A percentile compares a stretch with the other conserved stretches of the same genome.
phyloP scores from a whole-genome alignment of 352 stramenopile species.

The Globisporangium okanoganense region DNA sequence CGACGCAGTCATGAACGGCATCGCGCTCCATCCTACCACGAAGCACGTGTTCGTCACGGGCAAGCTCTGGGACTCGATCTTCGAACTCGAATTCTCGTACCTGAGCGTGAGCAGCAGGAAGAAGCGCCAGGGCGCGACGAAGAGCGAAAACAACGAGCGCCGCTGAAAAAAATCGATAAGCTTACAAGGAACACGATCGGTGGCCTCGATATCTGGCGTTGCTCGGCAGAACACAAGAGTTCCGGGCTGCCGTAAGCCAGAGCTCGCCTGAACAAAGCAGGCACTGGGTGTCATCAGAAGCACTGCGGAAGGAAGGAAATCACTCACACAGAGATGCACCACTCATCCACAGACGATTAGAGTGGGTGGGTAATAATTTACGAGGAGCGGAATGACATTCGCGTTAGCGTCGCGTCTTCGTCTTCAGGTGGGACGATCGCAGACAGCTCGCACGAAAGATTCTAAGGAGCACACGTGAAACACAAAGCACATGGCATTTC shows the following conservation, averaged over 20 bases:
- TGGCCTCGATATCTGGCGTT: neutral
- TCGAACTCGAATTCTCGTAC: constrained; percentile 72
- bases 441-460: constrained; percentile 21
- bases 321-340: neutral
- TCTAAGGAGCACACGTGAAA: constrained; percentile 12
- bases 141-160: neutral
- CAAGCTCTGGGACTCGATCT: constrained; percentile 85
- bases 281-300: neutral
- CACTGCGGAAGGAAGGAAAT: neutral
- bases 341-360: neutral
- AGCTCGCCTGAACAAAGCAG: neutral
- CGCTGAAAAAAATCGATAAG: neutral
- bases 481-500: neutral
- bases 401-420: constrained; percentile 11
- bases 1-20: constrained; percentile 89
- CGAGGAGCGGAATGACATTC: constrained; percentile 23
- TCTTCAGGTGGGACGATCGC: constrained; percentile 16
- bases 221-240: neutral
- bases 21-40: constrained; percentile 65
- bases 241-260: neutral
- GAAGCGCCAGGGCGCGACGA: constrained; percentile 2
- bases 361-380: neutral
- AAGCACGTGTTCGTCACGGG: constrained; percentile 71
- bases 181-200: too few relatives aligned
- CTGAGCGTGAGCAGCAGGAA: constrained; percentile 13